phyloP scores from a whole-genome alignment of 345 rosid genomes.

The Conringia planisiliqua region DNA sequence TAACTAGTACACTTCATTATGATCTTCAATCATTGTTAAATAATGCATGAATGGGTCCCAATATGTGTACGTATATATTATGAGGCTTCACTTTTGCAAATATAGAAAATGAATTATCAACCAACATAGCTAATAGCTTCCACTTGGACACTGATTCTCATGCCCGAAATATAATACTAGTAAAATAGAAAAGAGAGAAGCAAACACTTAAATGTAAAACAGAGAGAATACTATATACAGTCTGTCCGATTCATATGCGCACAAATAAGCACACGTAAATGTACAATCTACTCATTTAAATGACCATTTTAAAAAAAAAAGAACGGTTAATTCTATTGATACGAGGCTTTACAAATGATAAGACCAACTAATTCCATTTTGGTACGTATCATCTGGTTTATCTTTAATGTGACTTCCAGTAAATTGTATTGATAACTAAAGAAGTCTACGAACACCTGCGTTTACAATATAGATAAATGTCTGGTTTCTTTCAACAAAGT shows the following conservation, averaged over 20 bases:
- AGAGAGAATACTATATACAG: constrained; percentile 23
- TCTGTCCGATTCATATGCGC: constrained; percentile 12
- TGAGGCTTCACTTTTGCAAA: constrained; percentile 7
- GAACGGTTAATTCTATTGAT: background rate
- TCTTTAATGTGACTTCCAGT: background rate
- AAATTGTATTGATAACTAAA: background rate
- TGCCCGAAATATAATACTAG: constrained; percentile 3
- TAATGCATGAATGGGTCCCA: constrained; percentile 25
- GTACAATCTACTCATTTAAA: background rate
- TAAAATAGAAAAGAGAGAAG: background rate
- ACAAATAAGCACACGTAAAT: constrained; percentile 2
- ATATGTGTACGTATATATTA: background rate
- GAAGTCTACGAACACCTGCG: background rate
- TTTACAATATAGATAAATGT: background rate
- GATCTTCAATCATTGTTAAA: constrained; percentile 30
- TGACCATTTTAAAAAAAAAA: background rate
- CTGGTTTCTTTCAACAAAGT: background rate
- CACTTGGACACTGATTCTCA: constrained; percentile 39
- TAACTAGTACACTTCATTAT: constrained; percentile 8
- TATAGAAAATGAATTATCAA: constrained; percentile 18
- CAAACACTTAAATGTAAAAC: background rate
- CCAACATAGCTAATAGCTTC: constrained; percentile 35
- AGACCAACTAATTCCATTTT: background rate
- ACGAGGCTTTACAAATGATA: background rate
- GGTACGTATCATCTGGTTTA: background rate